Conservation (phyloP, 116 monocot species). For the Phalaenopsis hybrid region DNA sequence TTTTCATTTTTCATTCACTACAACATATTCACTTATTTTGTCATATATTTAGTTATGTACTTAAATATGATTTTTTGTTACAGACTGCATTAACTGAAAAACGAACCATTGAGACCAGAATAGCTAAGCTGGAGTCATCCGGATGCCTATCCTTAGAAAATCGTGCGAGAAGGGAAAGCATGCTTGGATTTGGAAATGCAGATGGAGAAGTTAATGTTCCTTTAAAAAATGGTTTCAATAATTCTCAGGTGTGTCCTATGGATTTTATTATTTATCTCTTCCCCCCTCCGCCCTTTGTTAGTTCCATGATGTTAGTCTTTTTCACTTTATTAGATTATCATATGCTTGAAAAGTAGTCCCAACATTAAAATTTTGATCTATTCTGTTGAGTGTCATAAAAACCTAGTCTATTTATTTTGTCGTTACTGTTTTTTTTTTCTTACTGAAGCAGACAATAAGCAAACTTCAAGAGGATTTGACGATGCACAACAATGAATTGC, state of each 20-base stretch:
- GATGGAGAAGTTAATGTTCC: constrained; percentile 14
- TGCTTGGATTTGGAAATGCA: constrained; percentile 12
- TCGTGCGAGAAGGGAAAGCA: constrained; percentile 3
- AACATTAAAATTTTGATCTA: background rate
- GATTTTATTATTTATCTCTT: background rate
- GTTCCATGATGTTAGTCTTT: background rate
- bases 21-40: background rate
- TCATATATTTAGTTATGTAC: background rate
- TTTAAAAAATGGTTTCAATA: constrained; percentile 17
- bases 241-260: constrained; percentile 25
- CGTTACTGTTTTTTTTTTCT: background rate
- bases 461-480: constrained; percentile 63
- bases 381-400: background rate
- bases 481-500: constrained; percentile 28
- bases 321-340: background rate
- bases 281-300: too few relatives aligned
- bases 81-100: constrained; percentile 60
- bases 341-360: background rate
- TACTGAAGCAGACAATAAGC: constrained; percentile 27
- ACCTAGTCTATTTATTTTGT: background rate
- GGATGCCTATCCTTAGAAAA: constrained; percentile 15
- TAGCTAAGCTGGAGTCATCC: constrained; percentile 29
- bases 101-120: constrained; percentile 36
- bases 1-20: background rate
- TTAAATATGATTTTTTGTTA: constrained; percentile 4